A percentile compares a stretch with the other conserved stretches of the same genome.
Conservation (phyloP, 805 yeast species). For the Wickerhamomyces canadensis region DNA sequence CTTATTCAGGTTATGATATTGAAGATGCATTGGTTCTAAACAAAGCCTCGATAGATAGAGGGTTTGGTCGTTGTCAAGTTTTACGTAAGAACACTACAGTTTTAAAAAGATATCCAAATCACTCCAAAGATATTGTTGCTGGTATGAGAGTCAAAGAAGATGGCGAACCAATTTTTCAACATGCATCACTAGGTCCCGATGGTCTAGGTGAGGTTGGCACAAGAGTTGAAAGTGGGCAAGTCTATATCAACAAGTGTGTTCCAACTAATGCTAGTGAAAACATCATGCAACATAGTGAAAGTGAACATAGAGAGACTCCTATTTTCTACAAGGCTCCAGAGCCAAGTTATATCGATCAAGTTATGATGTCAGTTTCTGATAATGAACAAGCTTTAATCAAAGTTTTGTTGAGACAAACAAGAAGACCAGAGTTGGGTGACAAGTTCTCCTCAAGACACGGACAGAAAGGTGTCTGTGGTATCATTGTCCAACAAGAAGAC, state of each 20-base stretch:
- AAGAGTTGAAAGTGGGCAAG: slow-evolving; percentile 86
- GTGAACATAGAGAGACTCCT: slow-evolving; percentile 84
- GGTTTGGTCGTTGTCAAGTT: slow-evolving; percentile 97
- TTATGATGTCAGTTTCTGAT: slow-evolving; percentile 93
- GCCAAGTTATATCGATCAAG: slow-evolving; percentile 92
- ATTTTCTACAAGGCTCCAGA: slow-evolving; percentile 92
- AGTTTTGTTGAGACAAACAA: slow-evolving; percentile 87
- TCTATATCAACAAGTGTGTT: slow-evolving; percentile 86
- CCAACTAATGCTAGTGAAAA: slow-evolving; percentile 79
- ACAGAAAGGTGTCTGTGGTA: slow-evolving; percentile 98
- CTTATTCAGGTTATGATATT: slow-evolving; percentile 97
- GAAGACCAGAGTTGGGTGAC: slow-evolving; percentile 97
- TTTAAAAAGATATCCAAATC: slow-evolving; percentile 88
- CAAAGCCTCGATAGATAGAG: slow-evolving; percentile 90
- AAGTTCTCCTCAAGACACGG: slow-evolving; percentile 98
- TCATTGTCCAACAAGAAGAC: slow-evolving; percentile 94
- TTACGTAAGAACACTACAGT: slow-evolving; percentile 86
- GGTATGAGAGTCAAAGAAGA: slow-evolving; percentile 87
- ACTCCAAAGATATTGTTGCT: slow-evolving; percentile 83
- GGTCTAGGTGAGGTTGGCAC: slow-evolving; percentile 97
- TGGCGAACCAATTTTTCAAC: slow-evolving; percentile 80
- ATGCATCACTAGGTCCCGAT: slow-evolving; percentile 83
- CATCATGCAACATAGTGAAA: slow-evolving; percentile 28
- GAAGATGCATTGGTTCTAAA: slow-evolving; percentile 97
- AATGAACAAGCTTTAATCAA: slow-evolving; percentile 92